Base-by-base conservation (phyloP, 192 early-diverging fungal species). In the Mortierella antarctica region DNA sequence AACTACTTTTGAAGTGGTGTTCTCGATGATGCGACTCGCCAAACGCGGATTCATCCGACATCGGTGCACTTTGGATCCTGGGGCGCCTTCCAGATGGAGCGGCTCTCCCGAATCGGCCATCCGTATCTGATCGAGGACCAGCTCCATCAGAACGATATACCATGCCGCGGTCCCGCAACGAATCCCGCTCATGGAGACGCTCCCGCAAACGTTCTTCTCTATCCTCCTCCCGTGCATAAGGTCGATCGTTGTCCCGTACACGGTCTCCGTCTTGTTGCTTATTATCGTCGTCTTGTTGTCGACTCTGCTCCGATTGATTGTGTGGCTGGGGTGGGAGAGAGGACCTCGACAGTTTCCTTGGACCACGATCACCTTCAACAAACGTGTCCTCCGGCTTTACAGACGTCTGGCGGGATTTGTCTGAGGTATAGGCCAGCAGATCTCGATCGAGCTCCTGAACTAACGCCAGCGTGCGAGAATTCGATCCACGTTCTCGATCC, bases 401-500 rank as follows among this genome's bases (percentile, higher is more conserved):
- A 41, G 40, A 21, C 10, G 60, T 14, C 13, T 73, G 54, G 13
- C 59, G 57, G 14, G 64, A n/a, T 47, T 80, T 80, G 49, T 80
- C 70, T 6, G 65, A 23, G 20, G 62, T 60, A 40, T 80, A 80
- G 0, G 57, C 59, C 18, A 68, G 21, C 23, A 72, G 15, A 44
- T 80, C 77, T 21, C 77, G 57, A 47, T 80, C 77, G n/a, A 72
- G 44, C 13, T 71, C 77, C 20, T 71, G 53, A 10, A 53, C 68
- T 18, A 44, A 15, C 1, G 69, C 46, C 47, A 64, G 49, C 4
- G 63, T 11, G n/a, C 74, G 65, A 5, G 65, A 63, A 20, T 50
- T 64, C 7, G 74, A 69, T 42, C 47, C n/a, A 17, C 74, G 58
- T 7, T 75, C 73, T 5, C 70, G 57, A 6, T 74, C 64, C 11